Evolutionary conservation across 2,329 filamentous ascomycete genomes (phyloP).

Genomic region (Emmonsiellopsis sp.): DNA sequence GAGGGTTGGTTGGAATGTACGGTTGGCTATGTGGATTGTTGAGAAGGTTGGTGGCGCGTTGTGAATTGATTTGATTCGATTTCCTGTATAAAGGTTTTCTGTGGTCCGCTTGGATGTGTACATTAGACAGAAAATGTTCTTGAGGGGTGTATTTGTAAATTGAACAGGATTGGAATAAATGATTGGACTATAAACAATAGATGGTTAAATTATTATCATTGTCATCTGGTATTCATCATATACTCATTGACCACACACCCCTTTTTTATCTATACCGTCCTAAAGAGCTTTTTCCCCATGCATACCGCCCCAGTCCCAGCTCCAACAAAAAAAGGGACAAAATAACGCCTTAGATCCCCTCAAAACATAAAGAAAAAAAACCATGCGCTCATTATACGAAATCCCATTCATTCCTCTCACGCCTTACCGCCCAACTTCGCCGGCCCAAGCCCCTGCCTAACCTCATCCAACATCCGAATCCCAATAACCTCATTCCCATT

Average conservation of each 20-base stretch:
- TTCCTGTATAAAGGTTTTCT: background rate
- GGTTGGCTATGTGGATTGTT: constrained; percentile 91
- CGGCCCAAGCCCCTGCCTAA: constrained; percentile 69
- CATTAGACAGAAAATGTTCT: too few species aligned
- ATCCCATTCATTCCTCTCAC: background rate
- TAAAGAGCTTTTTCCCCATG: background rate
- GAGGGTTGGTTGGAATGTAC: constrained; percentile 74
- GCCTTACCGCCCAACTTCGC: constrained; percentile 49
- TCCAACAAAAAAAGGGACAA: background rate
- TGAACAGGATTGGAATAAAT: too few species aligned
- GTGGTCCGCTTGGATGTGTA: background rate
- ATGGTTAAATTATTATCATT: background rate
- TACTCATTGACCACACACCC: background rate
- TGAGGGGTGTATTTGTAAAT: too few species aligned
- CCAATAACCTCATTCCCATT: constrained; percentile 74
- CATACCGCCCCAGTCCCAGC: background rate
- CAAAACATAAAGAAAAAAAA: background rate
- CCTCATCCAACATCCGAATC: constrained; percentile 82
- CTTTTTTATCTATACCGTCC: background rate
- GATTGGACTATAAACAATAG: too few species aligned
- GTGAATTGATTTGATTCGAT: constrained; percentile 32
- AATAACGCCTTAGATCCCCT: background rate
- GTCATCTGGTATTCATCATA: background rate
- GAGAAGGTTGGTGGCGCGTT: constrained; percentile 77
- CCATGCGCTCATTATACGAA: background rate